Percentiles rank a stretch among this genome's conserved stretches.
phyloP scores from a whole-genome alignment of 2,329 filamentous ascomycete species.

The Paraphaeosphaeria sporulosa region DNA sequence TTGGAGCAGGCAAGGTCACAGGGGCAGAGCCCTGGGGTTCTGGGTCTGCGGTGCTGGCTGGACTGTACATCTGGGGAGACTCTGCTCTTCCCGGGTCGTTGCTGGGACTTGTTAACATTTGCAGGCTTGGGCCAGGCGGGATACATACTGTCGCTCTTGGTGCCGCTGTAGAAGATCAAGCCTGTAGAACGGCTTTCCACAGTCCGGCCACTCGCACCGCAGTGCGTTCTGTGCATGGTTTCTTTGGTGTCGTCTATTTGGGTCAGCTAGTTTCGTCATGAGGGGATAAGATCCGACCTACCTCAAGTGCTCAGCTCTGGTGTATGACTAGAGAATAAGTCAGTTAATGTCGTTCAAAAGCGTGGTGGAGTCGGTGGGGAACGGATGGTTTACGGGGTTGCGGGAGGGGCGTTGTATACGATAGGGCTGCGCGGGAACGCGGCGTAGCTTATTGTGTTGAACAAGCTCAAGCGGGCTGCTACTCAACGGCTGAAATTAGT shows the following conservation, averaged over 20 bases:
- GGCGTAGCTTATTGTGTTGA: constrained; percentile 7
- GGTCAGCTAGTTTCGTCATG: constrained; percentile 10
- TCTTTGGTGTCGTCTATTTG: constrained; percentile 54
- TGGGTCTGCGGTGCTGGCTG: constrained; percentile 32
- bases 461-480: constrained; percentile 14
- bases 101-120: constrained; percentile 32
- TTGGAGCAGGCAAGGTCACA: constrained; percentile 23
- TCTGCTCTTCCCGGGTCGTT: constrained; percentile 34
- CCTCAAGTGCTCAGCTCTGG: constrained; percentile 57
- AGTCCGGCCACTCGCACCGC: constrained; percentile 51
- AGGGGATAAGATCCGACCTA: constrained; percentile 23
- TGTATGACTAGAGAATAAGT: constrained; percentile 52
- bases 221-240: constrained; percentile 55
- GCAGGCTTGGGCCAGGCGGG: background rate
- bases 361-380: background rate
- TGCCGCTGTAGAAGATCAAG: constrained; percentile 56
- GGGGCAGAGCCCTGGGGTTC: constrained; percentile 25
- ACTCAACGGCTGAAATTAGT: constrained; percentile 2
- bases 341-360: constrained; percentile 26
- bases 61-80: constrained; percentile 34
- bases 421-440: constrained; percentile 14
- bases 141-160: constrained; percentile 55
- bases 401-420: constrained; percentile 16
- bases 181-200: constrained; percentile 54
- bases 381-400: constrained; percentile 6